phyloP scores from a whole-genome alignment of 2,329 filamentous ascomycete genomes.

The Penicillium sp. region DNA sequence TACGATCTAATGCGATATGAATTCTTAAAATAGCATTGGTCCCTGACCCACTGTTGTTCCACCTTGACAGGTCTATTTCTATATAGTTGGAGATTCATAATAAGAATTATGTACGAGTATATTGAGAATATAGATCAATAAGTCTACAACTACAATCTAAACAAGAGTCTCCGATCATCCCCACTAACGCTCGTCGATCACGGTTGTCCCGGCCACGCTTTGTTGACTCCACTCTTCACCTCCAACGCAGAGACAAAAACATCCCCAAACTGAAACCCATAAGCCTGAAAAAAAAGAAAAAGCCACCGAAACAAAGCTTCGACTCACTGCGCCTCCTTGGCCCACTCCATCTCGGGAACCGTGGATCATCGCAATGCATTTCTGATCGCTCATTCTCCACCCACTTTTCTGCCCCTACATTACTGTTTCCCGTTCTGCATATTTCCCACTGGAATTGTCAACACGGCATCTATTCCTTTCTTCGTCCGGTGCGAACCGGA shows the following conservation, averaged over 20 bases:
- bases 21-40: background rate
- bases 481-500: slow-evolving; percentile 1
- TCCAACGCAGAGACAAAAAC: background rate
- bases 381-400: slow-evolving; percentile 5
- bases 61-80: too few relatives aligned
- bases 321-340: slow-evolving; percentile 7
- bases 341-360: slow-evolving; percentile 7
- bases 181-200: background rate
- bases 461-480: too few relatives aligned
- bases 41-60: too few relatives aligned
- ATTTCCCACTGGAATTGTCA: too few relatives aligned
- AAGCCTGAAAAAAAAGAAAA: too few relatives aligned
- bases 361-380: slow-evolving; percentile 8
- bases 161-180: background rate
- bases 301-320: background rate
- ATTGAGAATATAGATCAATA: too few relatives aligned
- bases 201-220: slow-evolving; percentile 16
- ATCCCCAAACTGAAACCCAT: background rate
- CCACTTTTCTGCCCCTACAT: background rate
- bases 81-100: too few relatives aligned
- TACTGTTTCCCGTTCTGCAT: slow-evolving; percentile 3
- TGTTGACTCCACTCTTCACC: slow-evolving; percentile 3
- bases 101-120: too few relatives aligned
- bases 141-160: too few relatives aligned
- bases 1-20: background rate